Evolutionary conservation across 768 basidiomycete species (phyloP), one percentile per base, ranked within the genome.

Genomic region (Psilocybe cyanescens): DNA sequence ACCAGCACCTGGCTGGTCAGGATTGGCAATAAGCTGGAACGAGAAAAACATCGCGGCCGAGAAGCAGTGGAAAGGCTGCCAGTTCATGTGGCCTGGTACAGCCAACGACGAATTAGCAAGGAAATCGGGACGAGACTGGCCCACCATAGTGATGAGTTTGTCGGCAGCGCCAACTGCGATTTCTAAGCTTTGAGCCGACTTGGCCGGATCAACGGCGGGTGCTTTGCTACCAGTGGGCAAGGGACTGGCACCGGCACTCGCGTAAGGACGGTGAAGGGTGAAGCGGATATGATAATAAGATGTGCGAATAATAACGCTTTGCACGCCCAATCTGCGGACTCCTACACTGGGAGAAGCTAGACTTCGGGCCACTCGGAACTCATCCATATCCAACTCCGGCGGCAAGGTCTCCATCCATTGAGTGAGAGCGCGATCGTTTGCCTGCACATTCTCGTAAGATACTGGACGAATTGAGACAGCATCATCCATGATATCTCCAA

Each of bases 1-100:
- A 30, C 84, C 84, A 46, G 90, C 90, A 28, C 89, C 91, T 48
- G 89, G 88, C 64, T 92, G 91, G 62, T 90, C 90, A 54, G 91
- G 89, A 67, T 91, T 88, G 37, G 87, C 83, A 67, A 93, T 88
- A 52, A 94, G 82, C 68, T 94, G 91, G 76, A 93, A 93, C n/a
- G 90, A 90, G 82, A 94, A 92, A 76, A 94, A 94, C 88, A 94
- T 92, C 52, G 90, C 90, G 17, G 92, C 91, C 51, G 88, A 88
- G 78, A 94, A 94, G 66, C 89, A 86, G 69, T 94, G 91, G 76
- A 90, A 91, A 0, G 91, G 90, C 3, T 88, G 88, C 87, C 90
- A 92, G 66, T 86, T 87, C 83, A 94, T 87, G 73, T 94, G 92
- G 2, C 90, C 91, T 35, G 90, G 91, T 7, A 92, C 89, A 8